Evolutionary conservation across 768 basidiomycete species (phyloP).

Genomic region (Clavaria fumosa): DNA sequence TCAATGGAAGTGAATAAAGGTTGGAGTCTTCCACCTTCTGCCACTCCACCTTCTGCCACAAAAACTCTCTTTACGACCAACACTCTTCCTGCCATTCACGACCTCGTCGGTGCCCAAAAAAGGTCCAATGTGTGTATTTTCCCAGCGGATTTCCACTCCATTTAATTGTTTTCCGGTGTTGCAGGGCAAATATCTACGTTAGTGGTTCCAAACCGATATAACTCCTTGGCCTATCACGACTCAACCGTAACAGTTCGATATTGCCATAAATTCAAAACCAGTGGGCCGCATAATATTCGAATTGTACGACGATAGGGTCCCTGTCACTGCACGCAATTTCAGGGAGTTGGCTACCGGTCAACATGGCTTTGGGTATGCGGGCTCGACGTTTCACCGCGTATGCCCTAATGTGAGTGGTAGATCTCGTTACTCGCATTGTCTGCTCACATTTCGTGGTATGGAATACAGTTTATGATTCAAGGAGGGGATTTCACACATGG

Average conservation of each 20-base stretch:
- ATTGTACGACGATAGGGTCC: slow-evolving; percentile 68
- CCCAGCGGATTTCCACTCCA: no score
- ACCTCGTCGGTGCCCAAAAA: no score
- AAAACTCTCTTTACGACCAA: no score
- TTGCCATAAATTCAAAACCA: slow-evolving; percentile 27
- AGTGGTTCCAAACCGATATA: no score
- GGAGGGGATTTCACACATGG: slow-evolving; percentile 71
- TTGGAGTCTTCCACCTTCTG: no score
- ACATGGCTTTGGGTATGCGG: slow-evolving; percentile 60
- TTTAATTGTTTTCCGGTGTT: no score
- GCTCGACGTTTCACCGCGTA: slow-evolving; percentile 61
- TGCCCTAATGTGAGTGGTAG: slow-evolving; percentile 32
- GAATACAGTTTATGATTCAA: slow-evolving; percentile 62
- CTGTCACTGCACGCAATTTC: slow-evolving; percentile 70
- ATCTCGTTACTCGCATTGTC: not conserved
- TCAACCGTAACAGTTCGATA: slow-evolving; percentile 40
- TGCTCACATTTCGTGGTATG: not conserved
- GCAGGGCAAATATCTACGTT: no score
- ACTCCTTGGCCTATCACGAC: no score
- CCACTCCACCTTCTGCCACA: no score
- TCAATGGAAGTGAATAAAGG: no score
- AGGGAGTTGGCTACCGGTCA: slow-evolving; percentile 72
- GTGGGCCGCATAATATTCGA: slow-evolving; percentile 63
- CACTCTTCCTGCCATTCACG: no score
- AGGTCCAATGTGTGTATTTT: no score